Base-by-base conservation (phyloP, 257 asterid species). In the Solanum sitiens region DNA sequence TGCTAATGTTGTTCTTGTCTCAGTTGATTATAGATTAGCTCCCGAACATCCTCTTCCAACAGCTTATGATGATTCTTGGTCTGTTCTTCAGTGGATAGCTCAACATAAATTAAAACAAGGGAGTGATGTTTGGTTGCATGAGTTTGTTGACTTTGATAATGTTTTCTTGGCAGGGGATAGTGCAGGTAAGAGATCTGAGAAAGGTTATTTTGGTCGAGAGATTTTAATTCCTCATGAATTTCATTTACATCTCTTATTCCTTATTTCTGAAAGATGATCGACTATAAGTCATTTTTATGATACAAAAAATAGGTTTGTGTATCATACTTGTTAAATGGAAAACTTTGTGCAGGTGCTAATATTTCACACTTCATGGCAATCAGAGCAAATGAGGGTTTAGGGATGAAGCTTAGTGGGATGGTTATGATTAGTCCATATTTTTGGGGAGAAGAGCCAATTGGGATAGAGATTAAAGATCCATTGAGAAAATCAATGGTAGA, bases 151-250 rank as follows among this genome's bases (percentile, higher is more conserved):
- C 68, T 93, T 93, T 11, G 86, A 56, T n/a, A 82, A 25, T 37
- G 94, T 96, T 23, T 94, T 91, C 91, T 35, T 95, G 11, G 93
- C 97, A 14, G 98, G 98, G 13, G 98, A 96, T 33, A 96, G 98
- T 82, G 98, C 98, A 9, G 99, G 99, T n/a, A 98, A 94, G 40
- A 4, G n/a, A 27, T 27, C 30, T 27, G 30, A 27, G 63, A 18
- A 20, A 18, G 65, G 30, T 23, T 10, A 23, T 61, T 23, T 23
- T 63, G 32, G 7, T 63, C 8, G 0, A 23, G 15, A 63, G 7
- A 63, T 63, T 4, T 56, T 20, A 20, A 8, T 56, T 59, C 25
- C 67, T 20, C 5, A 8, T 44, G 44, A 25, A n/a, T 44, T 37
- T 73, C 32, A 1, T 25, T 1, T 73, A 73, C 1, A 73, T 72